Conservation (phyloP, 805 yeast genomes). For the Candida nonsorbophila region DNA sequence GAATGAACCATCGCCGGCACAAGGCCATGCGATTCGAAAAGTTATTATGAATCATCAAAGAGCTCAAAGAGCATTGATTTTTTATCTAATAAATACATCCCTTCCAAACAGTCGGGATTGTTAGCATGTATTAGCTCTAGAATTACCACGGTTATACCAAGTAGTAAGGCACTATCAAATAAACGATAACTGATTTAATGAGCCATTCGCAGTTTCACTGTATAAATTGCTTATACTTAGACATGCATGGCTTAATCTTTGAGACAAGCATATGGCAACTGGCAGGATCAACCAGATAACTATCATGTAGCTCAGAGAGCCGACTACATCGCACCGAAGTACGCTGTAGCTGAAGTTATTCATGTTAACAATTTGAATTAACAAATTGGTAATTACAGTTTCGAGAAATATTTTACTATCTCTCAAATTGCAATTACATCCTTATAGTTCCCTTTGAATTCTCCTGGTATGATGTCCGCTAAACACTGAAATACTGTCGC, state of each 20-base stretch:
- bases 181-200: conserved; percentile 47
- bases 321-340: neutral
- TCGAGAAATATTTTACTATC: too few relatives aligned
- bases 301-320: neutral
- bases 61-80: conserved; percentile 41
- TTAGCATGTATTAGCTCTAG: conserved; percentile 46
- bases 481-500: too few relatives aligned
- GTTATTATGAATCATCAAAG: conserved; percentile 41
- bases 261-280: conserved; percentile 8
- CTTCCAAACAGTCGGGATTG: conserved; percentile 24
- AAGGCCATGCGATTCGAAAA: conserved; percentile 38
- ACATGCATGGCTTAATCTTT: conserved; percentile 7
- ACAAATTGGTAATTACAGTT: too few relatives aligned
- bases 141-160: conserved; percentile 46
- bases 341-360: conserved; percentile 1
- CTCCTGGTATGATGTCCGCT: conserved; percentile 3
- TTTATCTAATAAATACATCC: conserved; percentile 43
- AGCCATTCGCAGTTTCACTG: conserved; percentile 48
- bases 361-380: conserved; percentile 1
- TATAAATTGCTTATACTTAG: conserved; percentile 8
- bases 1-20: conserved; percentile 45
- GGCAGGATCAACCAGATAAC: conserved; percentile 6
- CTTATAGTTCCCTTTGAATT: conserved; percentile 4
- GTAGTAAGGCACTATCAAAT: conserved; percentile 43
- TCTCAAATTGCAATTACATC: conserved; percentile 1